phyloP scores from a whole-genome alignment of 768 basidiomycete species.

The Dictyophora rubrovolvata region DNA sequence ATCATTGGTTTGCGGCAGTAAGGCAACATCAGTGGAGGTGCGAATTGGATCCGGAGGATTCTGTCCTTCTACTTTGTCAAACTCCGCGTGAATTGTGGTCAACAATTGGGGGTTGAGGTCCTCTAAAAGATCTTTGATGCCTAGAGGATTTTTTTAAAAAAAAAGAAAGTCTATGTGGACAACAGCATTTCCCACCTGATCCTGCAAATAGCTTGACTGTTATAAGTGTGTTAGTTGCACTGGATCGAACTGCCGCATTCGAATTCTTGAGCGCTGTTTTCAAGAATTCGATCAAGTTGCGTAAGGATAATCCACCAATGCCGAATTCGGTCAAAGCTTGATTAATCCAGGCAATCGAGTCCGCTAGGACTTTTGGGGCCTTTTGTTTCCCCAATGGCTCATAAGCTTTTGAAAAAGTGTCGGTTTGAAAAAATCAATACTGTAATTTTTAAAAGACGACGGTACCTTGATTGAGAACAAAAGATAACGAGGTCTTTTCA shows the following conservation, averaged over 20 bases:
- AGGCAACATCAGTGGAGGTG: constrained; percentile 63
- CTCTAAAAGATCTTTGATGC: constrained; percentile 84
- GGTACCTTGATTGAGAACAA: constrained; percentile 83
- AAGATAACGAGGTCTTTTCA: constrained; percentile 89
- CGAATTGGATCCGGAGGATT: constrained; percentile 70
- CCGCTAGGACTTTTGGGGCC: constrained; percentile 92
- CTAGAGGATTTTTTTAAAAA: constrained; percentile 28
- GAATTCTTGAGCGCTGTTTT: constrained; percentile 84
- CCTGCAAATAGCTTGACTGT: constrained; percentile 90
- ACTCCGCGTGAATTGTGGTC: constrained; percentile 81
- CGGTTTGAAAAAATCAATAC: constrained; percentile 10
- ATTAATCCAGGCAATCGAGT: constrained; percentile 84
- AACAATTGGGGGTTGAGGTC: constrained; percentile 92
- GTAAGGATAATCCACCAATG: constrained; percentile 72
- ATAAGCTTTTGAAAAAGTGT: constrained; percentile 47
- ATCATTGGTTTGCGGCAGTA: constrained; percentile 32
- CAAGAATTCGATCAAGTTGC: constrained; percentile 82
- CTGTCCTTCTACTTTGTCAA: constrained; percentile 81
- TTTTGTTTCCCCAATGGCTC: constrained; percentile 92
- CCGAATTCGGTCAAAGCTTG: constrained; percentile 84
- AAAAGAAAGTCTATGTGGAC: constrained; percentile 11
- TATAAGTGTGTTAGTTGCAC: constrained; percentile 86
- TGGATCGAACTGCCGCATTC: constrained; percentile 87
- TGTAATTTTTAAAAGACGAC: not conserved
- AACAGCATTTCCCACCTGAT: constrained; percentile 44